Evolutionary conservation across 352 stramenopile species (phyloP).

Genomic region (Thalassiosira oceanica): DNA sequence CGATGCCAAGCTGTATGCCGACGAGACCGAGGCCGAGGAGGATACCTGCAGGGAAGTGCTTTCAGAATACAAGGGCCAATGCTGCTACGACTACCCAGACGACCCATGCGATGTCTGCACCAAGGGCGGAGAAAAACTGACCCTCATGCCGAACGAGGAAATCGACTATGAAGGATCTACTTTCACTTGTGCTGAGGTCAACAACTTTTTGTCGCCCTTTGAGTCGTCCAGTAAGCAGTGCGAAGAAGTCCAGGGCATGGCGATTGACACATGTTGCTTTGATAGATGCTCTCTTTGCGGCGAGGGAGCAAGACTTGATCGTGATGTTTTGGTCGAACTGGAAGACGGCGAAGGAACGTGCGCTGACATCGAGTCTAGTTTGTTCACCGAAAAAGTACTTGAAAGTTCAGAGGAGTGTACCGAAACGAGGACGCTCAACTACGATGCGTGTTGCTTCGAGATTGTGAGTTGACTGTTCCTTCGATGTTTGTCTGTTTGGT

Average conservation of each 20-base stretch:
- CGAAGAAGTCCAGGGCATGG: slow-evolving; percentile 21
- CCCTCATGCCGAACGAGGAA: slow-evolving; percentile 52
- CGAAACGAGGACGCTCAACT: slow-evolving; percentile 24
- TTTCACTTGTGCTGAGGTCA: slow-evolving; percentile 56
- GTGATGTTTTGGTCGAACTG: slow-evolving; percentile 42
- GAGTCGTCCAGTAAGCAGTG: slow-evolving; percentile 44
- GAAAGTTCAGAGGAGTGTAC: slow-evolving; percentile 42
- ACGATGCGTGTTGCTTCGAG: slow-evolving; percentile 60
- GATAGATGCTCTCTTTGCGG: slow-evolving; percentile 57
- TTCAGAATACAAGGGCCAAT: slow-evolving; percentile 22
- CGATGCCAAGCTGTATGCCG: slow-evolving; percentile 36
- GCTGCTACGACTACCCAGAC: slow-evolving; percentile 48
- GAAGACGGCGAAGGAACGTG: slow-evolving; percentile 34
- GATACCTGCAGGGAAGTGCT: slow-evolving; percentile 41
- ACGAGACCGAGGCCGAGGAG: slow-evolving; percentile 31
- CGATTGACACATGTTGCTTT: slow-evolving; percentile 44
- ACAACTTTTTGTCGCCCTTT: slow-evolving; percentile 56
- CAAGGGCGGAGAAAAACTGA: slow-evolving; percentile 31
- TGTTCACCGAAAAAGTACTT: slow-evolving; percentile 41
- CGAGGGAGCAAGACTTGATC: slow-evolving; percentile 39
- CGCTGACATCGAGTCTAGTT: slow-evolving; percentile 30
- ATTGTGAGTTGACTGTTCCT: slow-evolving; percentile 28
- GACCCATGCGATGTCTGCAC: slow-evolving; percentile 51
- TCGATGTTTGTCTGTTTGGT: neutral
- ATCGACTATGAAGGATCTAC: slow-evolving; percentile 43